Base-by-base conservation (phyloP, 257 asterid species). In the Prunella vulgaris region DNA sequence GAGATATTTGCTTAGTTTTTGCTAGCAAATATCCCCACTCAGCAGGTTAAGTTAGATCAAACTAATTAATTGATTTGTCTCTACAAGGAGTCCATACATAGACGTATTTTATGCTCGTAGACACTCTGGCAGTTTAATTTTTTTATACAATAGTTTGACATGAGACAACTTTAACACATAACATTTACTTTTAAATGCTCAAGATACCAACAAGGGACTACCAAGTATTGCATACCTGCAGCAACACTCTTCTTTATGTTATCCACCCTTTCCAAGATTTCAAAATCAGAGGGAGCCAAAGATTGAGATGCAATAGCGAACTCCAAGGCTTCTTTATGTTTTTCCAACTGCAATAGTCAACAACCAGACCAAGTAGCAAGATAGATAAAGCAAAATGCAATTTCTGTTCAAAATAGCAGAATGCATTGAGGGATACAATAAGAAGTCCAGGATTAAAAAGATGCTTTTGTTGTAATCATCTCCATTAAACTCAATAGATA, bases 251-350 rank as follows among this genome's bases (percentile, higher is more conserved):
- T 86, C 80, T 75, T 92, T 70, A 89, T 85, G 52, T 38, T 80
- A 38, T 86, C 96, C 74, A 89, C 92, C 82, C 79, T 88, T 73
- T 83, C 83, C 80, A 69, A 74, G 44, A 85, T 83, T 69, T 83
- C 95, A 77, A 74, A 72, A 81, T 89, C 89, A 57, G 83, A 81
- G 30, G 95, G 86, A 79, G 84, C 90, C 76, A 81, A 59, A 42
- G 90, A 75, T 60, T 82, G 95, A 58, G 94, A 92, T 54, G 93
- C 91, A 72, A 77, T 60, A 75, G 97, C 95, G 75, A 85, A 94
- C 71, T 94, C 92, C 79, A 86, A 65, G 7, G 98, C 98, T 72
- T 89, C 96, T 85, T 83, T 83, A 71, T 87, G 90, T 70, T 86
- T 85, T 42, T 85, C 88, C 78, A 87, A 79, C 99, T 94, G 84